Base-by-base conservation (phyloP, 805 yeast species). In the Priceomyces medius region DNA sequence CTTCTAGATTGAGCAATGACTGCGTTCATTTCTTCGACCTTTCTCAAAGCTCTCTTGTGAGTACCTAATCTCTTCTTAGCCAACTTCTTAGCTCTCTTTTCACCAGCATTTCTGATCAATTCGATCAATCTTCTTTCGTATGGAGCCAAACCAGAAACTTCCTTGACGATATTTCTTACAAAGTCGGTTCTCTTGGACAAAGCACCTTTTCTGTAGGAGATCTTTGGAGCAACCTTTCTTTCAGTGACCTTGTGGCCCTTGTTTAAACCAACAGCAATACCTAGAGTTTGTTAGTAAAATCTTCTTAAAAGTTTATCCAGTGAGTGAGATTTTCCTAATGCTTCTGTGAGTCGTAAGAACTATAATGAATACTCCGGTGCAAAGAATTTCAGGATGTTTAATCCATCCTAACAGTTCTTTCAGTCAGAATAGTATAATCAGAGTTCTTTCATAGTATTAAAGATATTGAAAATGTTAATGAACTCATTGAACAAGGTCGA, bases 11-110 rank as follows among this genome's bases (percentile, higher is more conserved):
- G 96, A 73, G 96, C 86, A 76, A 91, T 91, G 81, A 91, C 81
- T 73, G 79, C 75, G 85, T 80, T 88, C 90, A 95, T 86, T 79
- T 90, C 97, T 80, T 93, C 99, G 73, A 93, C 95, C 90, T 93
- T 93, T 74, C 88, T 93, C 87, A 88, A 88, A 67, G 98, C 97
- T 83, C 99, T 95, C 81, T 83, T 84, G 85, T 91, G 95, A 66
- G 99, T 88, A 80, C 99, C 99, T 71, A 93, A 88, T 88, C 93
- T 91, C 96, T 88, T 93, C 93, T 93, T 93, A 60, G 98, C 97
- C 71, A 93, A 89, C 89, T 93, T 93, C 88, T 93, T 88, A 62
- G 99, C 99, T 83, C 98, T 93, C 95, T 93, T 93, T 81, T 93
- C 99, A 84, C 97, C 96, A 73, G 97, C 90, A 81, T 95, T 93